Percentiles rank a stretch among this genome's conserved stretches.
Evolutionary conservation across 2,329 filamentous ascomycete genomes (phyloP).

Genomic region (Stagonosporopsis rhizophila): DNA sequence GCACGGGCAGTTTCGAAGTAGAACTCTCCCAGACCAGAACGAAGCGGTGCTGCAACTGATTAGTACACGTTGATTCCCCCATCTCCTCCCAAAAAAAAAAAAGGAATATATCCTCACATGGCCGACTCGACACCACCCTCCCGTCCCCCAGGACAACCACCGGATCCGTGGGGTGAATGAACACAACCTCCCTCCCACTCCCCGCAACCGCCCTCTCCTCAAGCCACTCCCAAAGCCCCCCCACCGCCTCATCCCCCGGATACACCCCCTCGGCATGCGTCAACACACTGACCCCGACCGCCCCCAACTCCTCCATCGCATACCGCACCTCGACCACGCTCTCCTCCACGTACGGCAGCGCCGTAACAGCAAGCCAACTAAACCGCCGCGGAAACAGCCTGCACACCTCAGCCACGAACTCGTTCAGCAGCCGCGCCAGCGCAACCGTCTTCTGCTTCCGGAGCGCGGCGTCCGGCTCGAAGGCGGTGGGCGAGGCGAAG

Average conservation of each 20-base stretch:
- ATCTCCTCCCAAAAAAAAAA: too few relatives aligned
- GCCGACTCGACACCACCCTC: constrained; percentile 34
- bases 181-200: constrained; percentile 38
- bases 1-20: constrained; percentile 49
- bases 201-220: constrained; percentile 18
- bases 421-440: constrained; percentile 47
- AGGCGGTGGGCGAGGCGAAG: constrained; percentile 20
- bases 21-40: constrained; percentile 47
- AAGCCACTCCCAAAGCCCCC: constrained; percentile 38
- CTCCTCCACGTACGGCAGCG: constrained; percentile 42
- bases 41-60: constrained; percentile 35
- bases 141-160: constrained; percentile 39
- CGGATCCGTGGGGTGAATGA: constrained; percentile 48
- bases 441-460: constrained; percentile 37
- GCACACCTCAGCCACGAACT: constrained; percentile 37
- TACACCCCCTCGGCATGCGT: constrained; percentile 47
- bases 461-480: constrained; percentile 14
- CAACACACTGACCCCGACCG: constrained; percentile 42
- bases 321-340: constrained; percentile 39
- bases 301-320: constrained; percentile 38
- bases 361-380: constrained; percentile 37
- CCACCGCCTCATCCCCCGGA: constrained; percentile 38
- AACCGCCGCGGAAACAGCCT: constrained; percentile 37
- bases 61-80: background rate
- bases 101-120: constrained; percentile 32